Evolutionary conservation across 306 rosid species (phyloP).

Genomic region (Quercus gilva): DNA sequence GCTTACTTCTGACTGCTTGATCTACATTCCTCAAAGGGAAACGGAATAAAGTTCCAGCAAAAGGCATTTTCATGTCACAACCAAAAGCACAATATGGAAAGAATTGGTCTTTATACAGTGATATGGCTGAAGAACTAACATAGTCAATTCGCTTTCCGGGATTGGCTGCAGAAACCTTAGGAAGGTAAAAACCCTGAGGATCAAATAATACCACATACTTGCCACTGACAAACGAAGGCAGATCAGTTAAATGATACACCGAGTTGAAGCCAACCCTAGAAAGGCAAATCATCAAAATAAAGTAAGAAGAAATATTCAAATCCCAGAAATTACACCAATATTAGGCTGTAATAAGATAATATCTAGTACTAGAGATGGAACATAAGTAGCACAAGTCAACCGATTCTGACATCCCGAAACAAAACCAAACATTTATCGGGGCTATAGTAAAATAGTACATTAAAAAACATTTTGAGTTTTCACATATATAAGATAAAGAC

Average conservation of each 20-base stretch:
- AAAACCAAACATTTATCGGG: background rate
- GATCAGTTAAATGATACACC: constrained; percentile 94
- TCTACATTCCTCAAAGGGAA: constrained; percentile 83
- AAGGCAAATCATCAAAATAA: constrained; percentile 22
- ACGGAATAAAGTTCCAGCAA: constrained; percentile 85
- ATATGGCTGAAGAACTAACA: constrained; percentile 70
- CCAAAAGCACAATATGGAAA: constrained; percentile 89
- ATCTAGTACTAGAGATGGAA: background rate
- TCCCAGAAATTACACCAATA: constrained; percentile 5
- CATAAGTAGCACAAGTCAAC: background rate
- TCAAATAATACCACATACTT: constrained; percentile 86
- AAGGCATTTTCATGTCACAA: constrained; percentile 81
- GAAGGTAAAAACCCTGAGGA: constrained; percentile 93
- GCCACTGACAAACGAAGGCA: constrained; percentile 97
- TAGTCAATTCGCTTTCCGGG: constrained; percentile 96
- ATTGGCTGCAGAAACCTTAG: constrained; percentile 81
- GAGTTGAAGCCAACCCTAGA: constrained; percentile 97
- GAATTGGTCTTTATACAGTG: constrained; percentile 76
- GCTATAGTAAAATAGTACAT: background rate
- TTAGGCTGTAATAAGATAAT: background rate
- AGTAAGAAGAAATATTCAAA: constrained; percentile 20
- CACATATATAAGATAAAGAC: background rate
- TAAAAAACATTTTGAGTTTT: background rate
- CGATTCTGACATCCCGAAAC: background rate
- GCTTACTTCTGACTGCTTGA: constrained; percentile 78